Conservation (phyloP, 2,329 filamentous ascomycete genomes). For the Microsporum audouinii region DNA sequence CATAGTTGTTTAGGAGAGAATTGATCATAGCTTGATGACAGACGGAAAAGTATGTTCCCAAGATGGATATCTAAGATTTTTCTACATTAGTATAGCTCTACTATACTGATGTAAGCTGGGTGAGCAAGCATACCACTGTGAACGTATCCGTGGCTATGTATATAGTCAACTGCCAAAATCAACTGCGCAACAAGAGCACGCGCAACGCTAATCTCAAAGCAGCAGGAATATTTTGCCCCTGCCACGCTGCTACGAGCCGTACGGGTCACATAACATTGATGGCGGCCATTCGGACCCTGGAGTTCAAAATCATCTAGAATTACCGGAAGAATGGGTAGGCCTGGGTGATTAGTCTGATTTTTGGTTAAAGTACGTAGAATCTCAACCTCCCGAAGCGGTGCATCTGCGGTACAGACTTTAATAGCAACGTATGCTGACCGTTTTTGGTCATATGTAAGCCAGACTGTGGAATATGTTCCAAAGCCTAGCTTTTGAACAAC, state of each 20-base stretch:
- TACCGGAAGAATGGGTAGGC: constrained; percentile 5
- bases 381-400: constrained; percentile 14
- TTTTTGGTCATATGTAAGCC: constrained; percentile 28
- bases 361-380: constrained; percentile 17
- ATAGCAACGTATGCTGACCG: constrained; percentile 21
- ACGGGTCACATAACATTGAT: constrained; percentile 14
- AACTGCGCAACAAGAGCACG: constrained; percentile 14
- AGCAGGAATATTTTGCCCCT: constrained; percentile 14
- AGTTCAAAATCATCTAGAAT: constrained; percentile 15
- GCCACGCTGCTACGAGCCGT: constrained; percentile 16
- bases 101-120: background rate
- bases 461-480: constrained; percentile 34
- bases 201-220: constrained; percentile 12
- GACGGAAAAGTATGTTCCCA: constrained; percentile 15
- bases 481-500: constrained; percentile 35
- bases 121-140: constrained; percentile 15
- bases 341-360: background rate
- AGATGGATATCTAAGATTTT: constrained; percentile 18
- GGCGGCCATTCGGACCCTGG: constrained; percentile 16
- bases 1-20: constrained; percentile 19
- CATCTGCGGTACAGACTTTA: constrained; percentile 20
- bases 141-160: constrained; percentile 17
- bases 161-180: constrained; percentile 16
- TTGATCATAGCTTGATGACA: constrained; percentile 12
- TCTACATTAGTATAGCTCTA: background rate